Evolutionary conservation across 345 rosid species (phyloP), one percentile per base, ranked within the genome.

Genomic region (Linum tenue): DNA sequence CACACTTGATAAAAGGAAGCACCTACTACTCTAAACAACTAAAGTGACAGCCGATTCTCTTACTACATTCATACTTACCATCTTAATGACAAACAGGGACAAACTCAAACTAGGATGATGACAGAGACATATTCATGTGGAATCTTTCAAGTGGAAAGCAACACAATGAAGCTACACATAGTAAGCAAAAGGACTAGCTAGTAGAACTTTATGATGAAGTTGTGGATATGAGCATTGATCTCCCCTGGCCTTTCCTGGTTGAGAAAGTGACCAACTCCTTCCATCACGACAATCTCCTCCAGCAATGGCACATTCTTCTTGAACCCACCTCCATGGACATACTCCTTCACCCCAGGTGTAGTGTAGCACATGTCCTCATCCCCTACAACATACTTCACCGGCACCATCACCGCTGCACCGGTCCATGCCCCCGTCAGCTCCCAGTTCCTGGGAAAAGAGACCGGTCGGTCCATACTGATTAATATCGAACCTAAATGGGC

Each of bases 341-440:
- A 84, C 37, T 85, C 91, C 81, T 81, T 85, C 37, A 77, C 61
- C 57, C 85, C 86, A 0, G 89, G 90, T 16, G 86, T 89, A 0
- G 86, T 82, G 62, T 87, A 89, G 1, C 84, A 84, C 72, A 65
- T 67, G 75, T 91, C 98, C 31, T 77, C 48, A 2, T 85, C 86
- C 6, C 94, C 97, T 5, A 80, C 79, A 0, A 91, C 69, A 68
- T 76, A 91, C 76, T 80, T 91, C 4, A 83, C 87, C 1, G 98
- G 90, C 39, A 81, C 87, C 50, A 74, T 76, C 75, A 86, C 84
- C 57, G 56, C 56, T 39, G 61, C 71, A 17, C 80, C 78, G 0
- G 83, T 87, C 98, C 95, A 89, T 58, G 90, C 61, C 14, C 86
- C 87, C 7, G 87, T 85, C 35, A 78, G 78, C 74, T 91, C 94